Percentiles rank a stretch among this genome's conserved stretches.
phyloP scores from a whole-genome alignment of 2,329 filamentous ascomycete species.

The Fusarium beomiforme region DNA sequence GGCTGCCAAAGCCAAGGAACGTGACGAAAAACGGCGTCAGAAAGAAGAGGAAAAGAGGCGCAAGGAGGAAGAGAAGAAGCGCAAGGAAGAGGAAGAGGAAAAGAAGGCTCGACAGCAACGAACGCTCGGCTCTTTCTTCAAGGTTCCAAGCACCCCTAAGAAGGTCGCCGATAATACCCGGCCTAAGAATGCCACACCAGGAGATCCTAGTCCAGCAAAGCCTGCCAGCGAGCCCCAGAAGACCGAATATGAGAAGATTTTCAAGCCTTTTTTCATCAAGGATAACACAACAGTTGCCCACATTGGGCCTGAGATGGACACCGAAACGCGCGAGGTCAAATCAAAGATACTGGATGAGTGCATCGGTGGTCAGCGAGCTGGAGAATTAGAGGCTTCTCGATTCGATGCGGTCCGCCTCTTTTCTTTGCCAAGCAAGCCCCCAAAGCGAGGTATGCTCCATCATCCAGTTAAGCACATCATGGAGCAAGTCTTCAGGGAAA shows the following conservation, averaged over 20 bases:
- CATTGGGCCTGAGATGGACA: slow-evolving; percentile 65
- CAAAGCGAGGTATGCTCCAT: slow-evolving; percentile 58
- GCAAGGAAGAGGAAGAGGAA: slow-evolving; percentile 62
- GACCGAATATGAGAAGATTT: slow-evolving; percentile 73
- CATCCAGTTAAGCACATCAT: slow-evolving; percentile 71
- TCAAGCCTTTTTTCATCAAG: slow-evolving; percentile 84
- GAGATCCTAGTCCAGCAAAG: slow-evolving; percentile 40
- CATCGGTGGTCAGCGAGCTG: slow-evolving; percentile 58
- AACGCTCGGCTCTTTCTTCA: slow-evolving; percentile 60
- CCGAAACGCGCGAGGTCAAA: slow-evolving; percentile 63
- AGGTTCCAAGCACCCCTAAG: slow-evolving; percentile 51
- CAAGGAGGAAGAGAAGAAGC: slow-evolving; percentile 53
- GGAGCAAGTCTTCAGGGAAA: slow-evolving; percentile 61
- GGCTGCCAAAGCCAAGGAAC: slow-evolving; percentile 50
- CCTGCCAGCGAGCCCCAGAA: slow-evolving; percentile 27
- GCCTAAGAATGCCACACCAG: slow-evolving; percentile 43
- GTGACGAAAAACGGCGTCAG: slow-evolving; percentile 51
- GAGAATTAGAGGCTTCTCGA: slow-evolving; percentile 48
- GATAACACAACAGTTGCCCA: slow-evolving; percentile 77
- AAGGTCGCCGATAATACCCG: slow-evolving; percentile 51
- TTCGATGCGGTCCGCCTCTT: slow-evolving; percentile 61
- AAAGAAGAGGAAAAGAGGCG: slow-evolving; percentile 52
- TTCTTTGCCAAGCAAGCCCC: slow-evolving; percentile 52
- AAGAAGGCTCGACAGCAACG: slow-evolving; percentile 61
- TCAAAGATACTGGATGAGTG: slow-evolving; percentile 63